Evolutionary conservation across 202 grass and related monocot genomes (phyloP).

Genomic region (Schoenoplectus tabernaemontani): DNA sequence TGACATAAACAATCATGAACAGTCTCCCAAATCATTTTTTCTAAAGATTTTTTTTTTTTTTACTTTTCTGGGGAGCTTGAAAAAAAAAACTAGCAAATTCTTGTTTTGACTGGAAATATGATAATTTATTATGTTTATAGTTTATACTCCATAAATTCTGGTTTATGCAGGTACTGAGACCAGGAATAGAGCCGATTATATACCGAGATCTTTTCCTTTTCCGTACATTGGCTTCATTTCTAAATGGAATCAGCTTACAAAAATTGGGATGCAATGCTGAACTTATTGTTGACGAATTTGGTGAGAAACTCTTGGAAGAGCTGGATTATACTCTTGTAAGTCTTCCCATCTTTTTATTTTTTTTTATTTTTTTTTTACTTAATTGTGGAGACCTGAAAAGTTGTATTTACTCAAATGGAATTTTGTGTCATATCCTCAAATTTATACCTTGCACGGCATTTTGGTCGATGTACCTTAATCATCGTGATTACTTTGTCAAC

Average conservation of each 20-base stretch:
- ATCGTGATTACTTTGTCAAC: neutral
- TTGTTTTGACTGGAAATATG: neutral
- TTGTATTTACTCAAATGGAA: neutral
- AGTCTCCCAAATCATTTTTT: neutral
- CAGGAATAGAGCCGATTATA: constrained; percentile 97
- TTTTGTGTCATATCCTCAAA: neutral
- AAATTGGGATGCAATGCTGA: constrained; percentile 99
- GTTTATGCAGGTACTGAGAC: constrained; percentile 66
- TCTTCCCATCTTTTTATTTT: neutral
- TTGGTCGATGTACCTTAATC: neutral
- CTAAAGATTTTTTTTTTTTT: neutral
- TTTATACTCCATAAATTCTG: neutral
- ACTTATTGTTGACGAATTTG: constrained; percentile 99
- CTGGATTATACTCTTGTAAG: constrained; percentile 97
- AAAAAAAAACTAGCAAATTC: neutral
- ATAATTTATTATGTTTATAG: neutral
- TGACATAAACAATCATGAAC: neutral
- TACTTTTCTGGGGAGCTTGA: neutral
- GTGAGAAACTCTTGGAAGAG: constrained; percentile 96
- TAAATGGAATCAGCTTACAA: constrained; percentile 95
- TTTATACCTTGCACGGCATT: neutral
- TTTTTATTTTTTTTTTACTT: neutral
- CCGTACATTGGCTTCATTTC: constrained; percentile 81
- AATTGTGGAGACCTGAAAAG: neutral
- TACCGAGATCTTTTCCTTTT: constrained; percentile 95